Evolutionary conservation across 495 filamentous ascomycete species (phyloP).

Genomic region (Penicillium macrosclerotiorum): DNA sequence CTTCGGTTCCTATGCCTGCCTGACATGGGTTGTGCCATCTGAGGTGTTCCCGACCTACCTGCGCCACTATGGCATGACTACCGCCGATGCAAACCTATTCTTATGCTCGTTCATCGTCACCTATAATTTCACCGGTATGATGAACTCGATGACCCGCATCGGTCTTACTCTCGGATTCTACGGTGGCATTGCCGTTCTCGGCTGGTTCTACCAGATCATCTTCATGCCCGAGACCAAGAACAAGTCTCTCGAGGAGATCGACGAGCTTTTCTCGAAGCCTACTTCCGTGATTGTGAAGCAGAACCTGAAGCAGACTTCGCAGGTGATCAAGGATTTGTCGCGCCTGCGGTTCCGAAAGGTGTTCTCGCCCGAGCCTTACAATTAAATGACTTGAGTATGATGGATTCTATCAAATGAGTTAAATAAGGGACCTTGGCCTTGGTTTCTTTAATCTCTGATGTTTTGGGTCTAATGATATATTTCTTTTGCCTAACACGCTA

Average conservation of each 20-base stretch:
- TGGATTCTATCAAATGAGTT: too few relatives aligned
- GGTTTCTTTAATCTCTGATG: not conserved
- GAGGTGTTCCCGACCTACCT: constrained; percentile 63
- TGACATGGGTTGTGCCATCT: constrained; percentile 61
- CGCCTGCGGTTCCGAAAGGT: constrained; percentile 33
- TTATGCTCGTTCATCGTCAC: constrained; percentile 62
- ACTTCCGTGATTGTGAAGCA: constrained; percentile 53
- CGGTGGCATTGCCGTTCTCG: constrained; percentile 56
- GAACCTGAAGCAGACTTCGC: constrained; percentile 42
- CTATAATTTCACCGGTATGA: constrained; percentile 61
- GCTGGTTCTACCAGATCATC: constrained; percentile 57
- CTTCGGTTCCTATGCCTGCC: constrained; percentile 61
- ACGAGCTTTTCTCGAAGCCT: constrained; percentile 54
- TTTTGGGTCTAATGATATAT: not conserved
- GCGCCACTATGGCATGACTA: constrained; percentile 59
- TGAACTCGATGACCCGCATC: constrained; percentile 53
- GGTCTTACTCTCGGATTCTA: constrained; percentile 60
- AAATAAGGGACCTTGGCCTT: too few relatives aligned
- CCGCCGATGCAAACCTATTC: constrained; percentile 54
- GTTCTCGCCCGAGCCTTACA: constrained; percentile 30
- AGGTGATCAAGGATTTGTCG: constrained; percentile 32
- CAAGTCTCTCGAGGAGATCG: constrained; percentile 61
- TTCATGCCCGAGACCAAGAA: constrained; percentile 67
- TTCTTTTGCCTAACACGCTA: not conserved
- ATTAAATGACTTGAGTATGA: not conserved